phyloP scores from a whole-genome alignment of 2,329 filamentous ascomycete genomes.

The Bipolaris oryzae region DNA sequence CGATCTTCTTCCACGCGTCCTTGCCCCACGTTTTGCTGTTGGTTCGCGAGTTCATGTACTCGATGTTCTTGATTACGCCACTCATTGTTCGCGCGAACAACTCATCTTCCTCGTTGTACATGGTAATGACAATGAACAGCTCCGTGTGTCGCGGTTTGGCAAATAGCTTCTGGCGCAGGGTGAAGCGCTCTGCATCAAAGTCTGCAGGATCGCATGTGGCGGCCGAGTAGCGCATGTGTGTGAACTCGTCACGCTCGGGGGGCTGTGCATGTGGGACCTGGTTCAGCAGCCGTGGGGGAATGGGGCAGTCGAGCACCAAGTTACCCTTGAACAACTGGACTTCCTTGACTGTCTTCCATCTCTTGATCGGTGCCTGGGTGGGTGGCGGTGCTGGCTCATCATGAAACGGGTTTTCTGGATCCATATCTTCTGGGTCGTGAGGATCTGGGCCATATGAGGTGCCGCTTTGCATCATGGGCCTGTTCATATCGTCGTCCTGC shows the following conservation, averaged over 20 bases:
- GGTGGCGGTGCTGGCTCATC: conserved; percentile 56
- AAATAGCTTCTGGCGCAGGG: conserved; percentile 87
- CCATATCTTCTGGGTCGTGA: conserved; percentile 53
- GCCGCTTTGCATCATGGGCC: conserved; percentile 76
- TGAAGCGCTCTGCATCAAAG: conserved; percentile 89
- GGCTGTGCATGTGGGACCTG: conserved; percentile 82
- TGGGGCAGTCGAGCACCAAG: conserved; percentile 93
- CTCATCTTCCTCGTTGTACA: conserved; percentile 99
- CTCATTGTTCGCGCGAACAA: conserved; percentile 94
- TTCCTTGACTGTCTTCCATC: conserved; percentile 99
- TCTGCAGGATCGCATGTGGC: conserved; percentile 91
- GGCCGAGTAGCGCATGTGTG: conserved; percentile 90
- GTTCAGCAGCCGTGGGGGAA: conserved; percentile 84
- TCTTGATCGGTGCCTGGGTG: conserved; percentile 69
- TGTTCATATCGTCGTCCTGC: conserved; percentile 71
- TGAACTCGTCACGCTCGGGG: conserved; percentile 82
- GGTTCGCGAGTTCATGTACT: conserved; percentile 93
- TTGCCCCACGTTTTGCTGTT: conserved; percentile 98
- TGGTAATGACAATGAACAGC: conserved; percentile 94
- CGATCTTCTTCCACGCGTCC: conserved; percentile 99
- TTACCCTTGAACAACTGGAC: conserved; percentile 97
- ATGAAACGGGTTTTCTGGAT: conserved; percentile 42
- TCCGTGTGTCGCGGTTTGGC: conserved; percentile 92
- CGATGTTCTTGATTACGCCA: conserved; percentile 98
- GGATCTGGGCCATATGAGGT: conserved; percentile 67